Conservation (phyloP, 192 early-diverging fungal genomes). For the Funneliformis mosseae region DNA sequence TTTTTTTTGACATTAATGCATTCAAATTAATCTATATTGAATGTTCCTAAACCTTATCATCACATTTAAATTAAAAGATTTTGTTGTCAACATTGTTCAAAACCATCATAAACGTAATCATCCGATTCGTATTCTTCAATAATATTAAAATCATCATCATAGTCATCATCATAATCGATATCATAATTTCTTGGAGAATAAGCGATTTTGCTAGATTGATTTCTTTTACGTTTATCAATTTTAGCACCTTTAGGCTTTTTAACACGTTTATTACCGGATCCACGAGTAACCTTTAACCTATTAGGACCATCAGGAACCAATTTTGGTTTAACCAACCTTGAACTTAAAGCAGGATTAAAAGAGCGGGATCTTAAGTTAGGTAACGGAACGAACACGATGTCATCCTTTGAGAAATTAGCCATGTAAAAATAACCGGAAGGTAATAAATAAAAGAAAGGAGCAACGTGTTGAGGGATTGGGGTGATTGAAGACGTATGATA, state of each 20-base stretch:
- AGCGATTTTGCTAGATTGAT: neutral
- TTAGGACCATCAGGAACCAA: neutral
- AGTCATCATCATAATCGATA: constrained; percentile 1
- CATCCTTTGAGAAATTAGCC: neutral
- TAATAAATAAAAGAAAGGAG: neutral
- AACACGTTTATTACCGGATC: neutral
- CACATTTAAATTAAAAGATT: no score
- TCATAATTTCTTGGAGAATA: neutral
- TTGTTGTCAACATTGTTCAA: no score
- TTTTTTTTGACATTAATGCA: no score
- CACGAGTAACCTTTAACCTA: neutral
- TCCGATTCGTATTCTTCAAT: no score
- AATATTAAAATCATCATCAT: neutral
- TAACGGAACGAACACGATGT: neutral
- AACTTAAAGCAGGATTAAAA: neutral
- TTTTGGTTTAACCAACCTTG: neutral
- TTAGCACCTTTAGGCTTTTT: neutral
- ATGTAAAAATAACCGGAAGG: neutral
- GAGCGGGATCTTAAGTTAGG: neutral
- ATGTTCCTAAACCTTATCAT: no score
- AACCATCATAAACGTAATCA: neutral
- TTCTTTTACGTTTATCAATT: neutral
- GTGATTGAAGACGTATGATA: neutral
- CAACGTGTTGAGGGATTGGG: neutral
- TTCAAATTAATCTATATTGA: no score